phyloP scores from a whole-genome alignment of 352 stramenopile genomes.

The Phytophthora hybrid region DNA sequence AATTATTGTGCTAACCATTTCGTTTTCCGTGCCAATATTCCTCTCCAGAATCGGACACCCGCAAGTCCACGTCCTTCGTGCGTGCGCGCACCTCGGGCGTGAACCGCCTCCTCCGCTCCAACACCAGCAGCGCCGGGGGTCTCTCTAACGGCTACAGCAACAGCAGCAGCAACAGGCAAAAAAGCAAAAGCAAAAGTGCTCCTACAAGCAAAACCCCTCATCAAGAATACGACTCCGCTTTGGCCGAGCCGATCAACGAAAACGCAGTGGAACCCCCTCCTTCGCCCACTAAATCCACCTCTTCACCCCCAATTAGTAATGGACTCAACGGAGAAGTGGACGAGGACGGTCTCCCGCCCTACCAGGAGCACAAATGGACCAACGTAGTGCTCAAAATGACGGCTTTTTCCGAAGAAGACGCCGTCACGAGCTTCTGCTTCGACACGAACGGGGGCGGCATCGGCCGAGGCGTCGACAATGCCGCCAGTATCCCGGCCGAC shows the following conservation, averaged over 20 bases:
- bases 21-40: neutral
- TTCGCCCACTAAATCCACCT: slow-evolving; percentile 30
- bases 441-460: slow-evolving; percentile 58
- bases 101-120: slow-evolving; percentile 63
- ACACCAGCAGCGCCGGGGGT: slow-evolving; percentile 42
- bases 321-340: slow-evolving; percentile 27
- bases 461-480: slow-evolving; percentile 60
- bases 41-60: slow-evolving; percentile 52
- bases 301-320: slow-evolving; percentile 25
- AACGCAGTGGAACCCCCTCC: slow-evolving; percentile 19
- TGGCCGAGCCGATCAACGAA: slow-evolving; percentile 20
- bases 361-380: slow-evolving; percentile 61
- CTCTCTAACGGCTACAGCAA: slow-evolving; percentile 25
- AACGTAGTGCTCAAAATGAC: slow-evolving; percentile 90
- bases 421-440: slow-evolving; percentile 81
- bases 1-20: slow-evolving; percentile 3
- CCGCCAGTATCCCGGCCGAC: slow-evolving; percentile 76
- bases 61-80: slow-evolving; percentile 61
- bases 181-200: slow-evolving; percentile 33
- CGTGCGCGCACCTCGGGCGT: slow-evolving; percentile 70
- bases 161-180: slow-evolving; percentile 1
- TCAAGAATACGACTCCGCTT: slow-evolving; percentile 16
- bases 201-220: slow-evolving; percentile 30
- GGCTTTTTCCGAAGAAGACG: slow-evolving; percentile 76
- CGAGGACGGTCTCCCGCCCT: slow-evolving; percentile 37